Evolutionary conservation across 1,139 yeast genomes (phyloP).

Genomic region (Suhomyces wounanorum): DNA sequence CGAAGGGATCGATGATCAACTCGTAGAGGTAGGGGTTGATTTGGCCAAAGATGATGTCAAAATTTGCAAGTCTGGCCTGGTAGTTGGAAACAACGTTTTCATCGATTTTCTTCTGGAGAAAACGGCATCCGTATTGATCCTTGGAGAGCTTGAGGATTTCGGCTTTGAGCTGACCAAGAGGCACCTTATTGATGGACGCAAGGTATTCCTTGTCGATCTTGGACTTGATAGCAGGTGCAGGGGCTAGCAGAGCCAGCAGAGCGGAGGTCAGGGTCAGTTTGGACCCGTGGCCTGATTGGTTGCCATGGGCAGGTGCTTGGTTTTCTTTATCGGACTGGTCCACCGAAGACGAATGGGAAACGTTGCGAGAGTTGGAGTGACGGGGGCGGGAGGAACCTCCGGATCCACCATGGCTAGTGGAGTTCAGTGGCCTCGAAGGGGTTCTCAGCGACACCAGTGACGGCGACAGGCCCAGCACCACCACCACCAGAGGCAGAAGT

Average conservation of each 20-base stretch:
- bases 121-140: conserved; percentile 52
- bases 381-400: not conserved
- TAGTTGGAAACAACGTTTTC: conserved; percentile 37
- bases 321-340: conserved; percentile 13
- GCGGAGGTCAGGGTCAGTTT: not conserved
- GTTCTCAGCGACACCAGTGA: not conserved
- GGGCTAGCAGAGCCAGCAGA: not conserved
- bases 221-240: conserved; percentile 1
- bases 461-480: not conserved
- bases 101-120: conserved; percentile 49
- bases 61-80: conserved; percentile 37
- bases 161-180: conserved; percentile 35
- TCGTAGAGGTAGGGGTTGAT: conserved; percentile 43
- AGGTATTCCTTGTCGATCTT: conserved; percentile 49
- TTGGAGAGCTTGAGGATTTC: conserved; percentile 43
- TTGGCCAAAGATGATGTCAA: conserved; percentile 44
- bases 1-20: conserved; percentile 44
- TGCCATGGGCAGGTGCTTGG: conserved; percentile 4
- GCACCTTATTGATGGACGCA: conserved; percentile 38
- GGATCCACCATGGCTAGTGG: not conserved
- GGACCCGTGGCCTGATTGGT: not conserved
- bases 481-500: conserved; percentile 4
- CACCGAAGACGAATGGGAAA: conserved; percentile 7
- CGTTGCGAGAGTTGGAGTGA: not conserved
- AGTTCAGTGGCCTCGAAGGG: not conserved